These are phyloP conservation scores for Raphanus raphanistrum DNA, from an alignment of 345 rosid species.

Conservation along the genomic window DNA sequence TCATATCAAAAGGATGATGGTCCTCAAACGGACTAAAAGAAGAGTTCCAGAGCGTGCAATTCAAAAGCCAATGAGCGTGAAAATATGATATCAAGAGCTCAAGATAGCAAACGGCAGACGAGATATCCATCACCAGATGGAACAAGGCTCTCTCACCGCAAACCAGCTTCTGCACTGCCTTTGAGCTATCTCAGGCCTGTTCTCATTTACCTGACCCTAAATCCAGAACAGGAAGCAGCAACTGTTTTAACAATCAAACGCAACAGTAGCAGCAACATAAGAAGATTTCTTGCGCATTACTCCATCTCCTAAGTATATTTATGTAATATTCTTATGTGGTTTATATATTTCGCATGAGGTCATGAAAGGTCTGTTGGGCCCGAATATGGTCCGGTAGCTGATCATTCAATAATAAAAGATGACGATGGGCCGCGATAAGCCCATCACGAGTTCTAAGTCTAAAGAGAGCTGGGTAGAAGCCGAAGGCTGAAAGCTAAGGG, in stretches of 20 bases:
- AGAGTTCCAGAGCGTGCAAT: conserved; percentile 40
- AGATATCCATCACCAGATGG: conserved; percentile 69
- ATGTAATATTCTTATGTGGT: too few species aligned
- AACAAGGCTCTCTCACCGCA: conserved; percentile 50
- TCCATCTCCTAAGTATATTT: too few species aligned
- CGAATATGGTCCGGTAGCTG: too few species aligned
- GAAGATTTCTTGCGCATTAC: too few species aligned
- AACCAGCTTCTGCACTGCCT: conserved; percentile 74
- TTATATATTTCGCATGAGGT: too few species aligned
- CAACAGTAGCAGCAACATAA: conserved; percentile 43
- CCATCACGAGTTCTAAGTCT: too few species aligned
- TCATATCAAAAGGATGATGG: conserved; percentile 41
- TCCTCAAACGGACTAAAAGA: conserved; percentile 45
- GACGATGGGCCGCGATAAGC: too few species aligned
- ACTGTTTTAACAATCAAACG: conserved; percentile 40
- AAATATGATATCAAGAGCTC: conserved; percentile 39
- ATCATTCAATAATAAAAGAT: too few species aligned
- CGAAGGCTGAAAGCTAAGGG: too few species aligned
- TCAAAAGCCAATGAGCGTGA: conserved; percentile 48
- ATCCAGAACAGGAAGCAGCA: conserved; percentile 42
- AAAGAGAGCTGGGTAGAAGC: too few species aligned
- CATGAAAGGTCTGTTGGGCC: conserved; percentile 25
- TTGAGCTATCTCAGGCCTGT: conserved; percentile 71
- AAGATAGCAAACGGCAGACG: conserved; percentile 38
- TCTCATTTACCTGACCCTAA: conserved; percentile 41